phyloP scores from a whole-genome alignment of 2,329 filamentous ascomycete genomes.

The Cordyceps cateniannulata region DNA sequence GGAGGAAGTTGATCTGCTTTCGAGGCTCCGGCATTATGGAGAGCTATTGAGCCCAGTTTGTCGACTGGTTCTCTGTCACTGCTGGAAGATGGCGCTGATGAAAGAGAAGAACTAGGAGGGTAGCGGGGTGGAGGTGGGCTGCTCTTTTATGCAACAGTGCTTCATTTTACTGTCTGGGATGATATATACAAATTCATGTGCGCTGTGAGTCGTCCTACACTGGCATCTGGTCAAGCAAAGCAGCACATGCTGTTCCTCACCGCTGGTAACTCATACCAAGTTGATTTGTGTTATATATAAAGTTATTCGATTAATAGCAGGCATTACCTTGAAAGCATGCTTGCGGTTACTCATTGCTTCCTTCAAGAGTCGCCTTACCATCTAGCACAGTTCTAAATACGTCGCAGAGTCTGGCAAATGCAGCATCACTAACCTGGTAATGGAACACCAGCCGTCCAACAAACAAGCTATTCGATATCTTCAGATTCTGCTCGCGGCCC shows the following conservation, averaged over 20 bases:
- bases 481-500: neutral
- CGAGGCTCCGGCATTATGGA: neutral
- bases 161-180: too few relatives aligned
- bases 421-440: neutral
- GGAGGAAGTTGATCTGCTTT: slow-evolving; percentile 52
- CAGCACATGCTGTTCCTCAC: too few relatives aligned
- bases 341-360: neutral
- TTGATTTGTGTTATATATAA: too few relatives aligned
- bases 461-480: neutral
- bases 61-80: neutral
- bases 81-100: neutral
- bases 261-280: too few relatives aligned
- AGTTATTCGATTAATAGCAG: neutral
- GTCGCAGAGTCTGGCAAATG: neutral
- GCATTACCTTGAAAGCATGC: neutral
- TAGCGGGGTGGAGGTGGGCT: too few relatives aligned
- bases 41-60: neutral
- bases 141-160: too few relatives aligned
- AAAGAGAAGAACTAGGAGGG: neutral
- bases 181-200: too few relatives aligned
- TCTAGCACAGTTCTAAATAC: neutral
- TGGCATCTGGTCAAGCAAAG: too few relatives aligned
- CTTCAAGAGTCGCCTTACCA: neutral
- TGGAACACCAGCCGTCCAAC: slow-evolving; percentile 3
- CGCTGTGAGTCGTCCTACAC: too few relatives aligned